Percentiles rank a stretch among this genome's conserved stretches.
phyloP scores from a whole-genome alignment of 768 basidiomycete species.

The Pleurotus tuber-regium region DNA sequence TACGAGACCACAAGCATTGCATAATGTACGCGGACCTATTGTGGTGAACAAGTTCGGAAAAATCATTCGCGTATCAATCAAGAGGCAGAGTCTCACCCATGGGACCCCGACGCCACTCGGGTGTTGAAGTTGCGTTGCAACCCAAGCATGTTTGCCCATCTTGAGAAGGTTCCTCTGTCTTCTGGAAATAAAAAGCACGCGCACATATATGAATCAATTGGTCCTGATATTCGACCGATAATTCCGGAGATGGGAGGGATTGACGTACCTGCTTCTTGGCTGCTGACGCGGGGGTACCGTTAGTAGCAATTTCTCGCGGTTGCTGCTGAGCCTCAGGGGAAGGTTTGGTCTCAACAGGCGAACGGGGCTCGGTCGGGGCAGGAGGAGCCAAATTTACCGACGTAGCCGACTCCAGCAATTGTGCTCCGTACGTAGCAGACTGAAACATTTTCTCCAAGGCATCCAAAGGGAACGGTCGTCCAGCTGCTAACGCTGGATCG shows the following conservation, averaged over 20 bases:
- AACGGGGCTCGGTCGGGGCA: conserved; percentile 10
- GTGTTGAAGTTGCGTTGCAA: conserved; percentile 80
- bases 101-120: conserved; percentile 84
- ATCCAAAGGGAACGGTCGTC: conserved; percentile 22
- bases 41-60: conserved; percentile 15
- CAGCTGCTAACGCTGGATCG: not conserved
- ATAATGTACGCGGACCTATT: conserved; percentile 78
- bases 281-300: not conserved
- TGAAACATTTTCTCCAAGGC: conserved; percentile 41
- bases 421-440: conserved; percentile 38
- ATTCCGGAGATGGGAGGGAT: not conserved
- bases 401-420: conserved; percentile 43
- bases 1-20: conserved; percentile 84
- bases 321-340: not conserved
- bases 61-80: conserved; percentile 12
- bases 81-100: conserved; percentile 50
- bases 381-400: conserved; percentile 12
- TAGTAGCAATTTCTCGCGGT: not conserved
- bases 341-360: conserved; percentile 5
- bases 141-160: conserved; percentile 79
- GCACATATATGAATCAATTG: too few relatives aligned
- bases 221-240: not conserved
- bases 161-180: conserved; percentile 42
- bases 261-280: not conserved
- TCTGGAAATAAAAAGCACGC: conserved; percentile 13